Evolutionary conservation across 208 protist genomes (phyloP), one percentile per base, ranked within the genome.

Genomic region (Porcisia hertigi): DNA sequence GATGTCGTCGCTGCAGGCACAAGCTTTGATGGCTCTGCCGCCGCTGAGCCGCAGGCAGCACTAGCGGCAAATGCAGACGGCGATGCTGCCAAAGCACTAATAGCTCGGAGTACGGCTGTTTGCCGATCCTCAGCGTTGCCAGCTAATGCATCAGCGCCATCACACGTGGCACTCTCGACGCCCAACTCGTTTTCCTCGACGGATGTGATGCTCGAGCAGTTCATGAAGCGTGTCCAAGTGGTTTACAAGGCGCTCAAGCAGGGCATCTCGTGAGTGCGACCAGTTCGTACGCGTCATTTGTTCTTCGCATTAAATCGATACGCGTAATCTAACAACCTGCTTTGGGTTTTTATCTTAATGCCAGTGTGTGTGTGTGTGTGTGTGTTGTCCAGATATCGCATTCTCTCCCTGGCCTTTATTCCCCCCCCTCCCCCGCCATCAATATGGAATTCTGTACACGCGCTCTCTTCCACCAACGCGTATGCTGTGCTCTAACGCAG

Each of bases 201-300:
- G 14, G 63, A 67, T 30, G 41, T 36, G 41, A 30, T 73, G 73
- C 74, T 93, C 14, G 41, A 59, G 39, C 65, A 78, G 30, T 94
- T 96, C 79, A 67, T 87, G 69, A 92, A 87, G 70, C 87, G 92
- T 8, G 81, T 96, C 53, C 80, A 80, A 3, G 90, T 92, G n/a
- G 88, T 81, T 9, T 88, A 87, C 74, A 96, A 91, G 73, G 90
- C 92, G 23, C 82, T 96, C 34, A 87, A 86, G 77, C 74, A 90
- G 39, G 92, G 92, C 30, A 89, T 96, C 58, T 84, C 81, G 53
- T 95, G 86, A 82, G 14, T 71, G 36, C 12, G 63, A 11, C 23
- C 7, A 45, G 18, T 30, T 7, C 14, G 34, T 67, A 43, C 4
- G 23, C 9, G 41, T 20, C 20, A 9, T n/a, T 47, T 49, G 23